Percentiles rank a stretch among this genome's conserved stretches.
These are phyloP conservation scores for Neopestalotiopsis rosae DNA, from an alignment of 2,329 filamentous ascomycete species.

Conservation along the genomic window DNA sequence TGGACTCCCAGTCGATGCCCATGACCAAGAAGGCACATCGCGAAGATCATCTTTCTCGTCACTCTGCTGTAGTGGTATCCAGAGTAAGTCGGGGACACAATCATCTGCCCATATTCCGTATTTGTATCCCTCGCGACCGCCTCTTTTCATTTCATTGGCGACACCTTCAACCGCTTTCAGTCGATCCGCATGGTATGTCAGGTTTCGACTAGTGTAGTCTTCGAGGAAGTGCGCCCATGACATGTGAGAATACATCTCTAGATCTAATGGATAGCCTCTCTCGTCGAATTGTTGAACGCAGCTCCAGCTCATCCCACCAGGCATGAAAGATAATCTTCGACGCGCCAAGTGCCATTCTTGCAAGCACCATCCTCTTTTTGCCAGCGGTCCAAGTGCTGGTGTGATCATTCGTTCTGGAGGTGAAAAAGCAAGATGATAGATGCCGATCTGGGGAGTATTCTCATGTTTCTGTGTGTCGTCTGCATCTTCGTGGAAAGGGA, in stretches of 20 bases:
- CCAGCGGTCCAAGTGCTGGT: background rate
- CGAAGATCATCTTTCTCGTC: background rate
- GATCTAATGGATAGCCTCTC: background rate
- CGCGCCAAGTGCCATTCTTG: background rate
- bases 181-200: background rate
- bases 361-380: background rate
- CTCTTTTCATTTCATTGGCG: background rate
- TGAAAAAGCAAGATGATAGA: background rate
- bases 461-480: background rate
- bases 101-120: background rate
- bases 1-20: background rate
- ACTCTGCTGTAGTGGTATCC: background rate
- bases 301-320: background rate
- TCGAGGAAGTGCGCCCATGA: background rate
- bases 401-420: background rate
- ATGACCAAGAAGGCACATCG: background rate
- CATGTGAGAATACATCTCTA: background rate
- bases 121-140: background rate
- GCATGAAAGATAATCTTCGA: background rate
- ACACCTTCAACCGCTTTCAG: background rate
- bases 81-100: background rate
- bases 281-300: background rate
- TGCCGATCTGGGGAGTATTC: fast-evolving
- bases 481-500: background rate
- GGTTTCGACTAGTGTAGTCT: background rate